Evolutionary conservation across 306 rosid species (phyloP).

Genomic region (Pterocarpus macrocarpus): DNA sequence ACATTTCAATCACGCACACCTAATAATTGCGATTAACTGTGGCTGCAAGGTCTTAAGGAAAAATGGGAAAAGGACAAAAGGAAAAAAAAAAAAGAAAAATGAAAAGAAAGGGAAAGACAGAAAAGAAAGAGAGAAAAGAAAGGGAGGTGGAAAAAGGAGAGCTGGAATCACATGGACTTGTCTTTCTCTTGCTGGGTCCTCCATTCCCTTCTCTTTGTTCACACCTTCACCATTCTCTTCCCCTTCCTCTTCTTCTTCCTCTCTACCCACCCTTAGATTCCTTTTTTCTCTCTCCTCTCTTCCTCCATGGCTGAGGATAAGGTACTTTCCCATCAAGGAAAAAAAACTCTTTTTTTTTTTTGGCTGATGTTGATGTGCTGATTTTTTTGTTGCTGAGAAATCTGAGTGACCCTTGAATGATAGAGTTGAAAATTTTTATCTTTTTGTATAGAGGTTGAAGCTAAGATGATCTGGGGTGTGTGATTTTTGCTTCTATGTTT

Average conservation of each 20-base stretch:
- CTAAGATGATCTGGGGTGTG: constrained; percentile 38
- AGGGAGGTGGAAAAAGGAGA: constrained; percentile 43
- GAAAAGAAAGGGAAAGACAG: neutral
- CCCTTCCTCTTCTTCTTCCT: constrained; percentile 49
- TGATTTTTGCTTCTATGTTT: constrained; percentile 15
- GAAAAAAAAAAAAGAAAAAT: neutral
- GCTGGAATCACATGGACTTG: constrained; percentile 98
- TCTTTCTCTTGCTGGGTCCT: constrained; percentile 71
- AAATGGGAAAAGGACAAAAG: constrained; percentile 49
- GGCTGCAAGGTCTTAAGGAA: constrained; percentile 33
- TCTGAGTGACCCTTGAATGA: constrained; percentile 19
- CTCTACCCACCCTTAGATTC: constrained; percentile 42
- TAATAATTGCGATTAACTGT: constrained; percentile 51
- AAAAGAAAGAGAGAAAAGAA: constrained; percentile 24
- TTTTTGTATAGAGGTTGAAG: constrained; percentile 23
- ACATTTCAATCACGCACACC: constrained; percentile 25
- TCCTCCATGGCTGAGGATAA: constrained; percentile 86
- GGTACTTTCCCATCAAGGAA: constrained; percentile 54
- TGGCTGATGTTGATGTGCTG: neutral
- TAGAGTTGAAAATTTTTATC: constrained; percentile 7
- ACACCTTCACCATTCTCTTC: constrained; percentile 51
- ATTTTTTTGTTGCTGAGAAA: constrained; percentile 46
- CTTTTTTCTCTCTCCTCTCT: constrained; percentile 25
- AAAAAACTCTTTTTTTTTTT: neutral
- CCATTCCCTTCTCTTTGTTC: constrained; percentile 49